Evolutionary conservation across 2,329 filamentous ascomycete species (phyloP).

Genomic region (Aureobasidium sp.): DNA sequence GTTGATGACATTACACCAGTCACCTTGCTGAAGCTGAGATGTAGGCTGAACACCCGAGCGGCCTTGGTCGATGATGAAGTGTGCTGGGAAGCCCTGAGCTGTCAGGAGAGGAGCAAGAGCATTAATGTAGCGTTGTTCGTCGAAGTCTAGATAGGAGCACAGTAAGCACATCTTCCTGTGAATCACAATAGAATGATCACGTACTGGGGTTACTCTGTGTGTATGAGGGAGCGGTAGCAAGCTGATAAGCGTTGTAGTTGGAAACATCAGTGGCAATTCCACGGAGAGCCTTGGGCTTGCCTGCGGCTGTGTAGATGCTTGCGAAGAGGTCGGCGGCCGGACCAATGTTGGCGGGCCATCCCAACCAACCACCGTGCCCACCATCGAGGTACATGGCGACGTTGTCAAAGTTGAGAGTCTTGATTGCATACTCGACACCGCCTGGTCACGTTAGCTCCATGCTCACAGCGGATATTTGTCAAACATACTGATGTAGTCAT

Average conservation of each 20-base stretch:
- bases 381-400: conserved; percentile 58
- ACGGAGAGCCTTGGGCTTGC: conserved; percentile 39
- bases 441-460: background rate
- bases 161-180: background rate
- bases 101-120: conserved; percentile 42
- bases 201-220: conserved; percentile 33
- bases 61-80: conserved; percentile 49
- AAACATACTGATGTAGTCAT: conserved; percentile 42
- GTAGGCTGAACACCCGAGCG: conserved; percentile 53
- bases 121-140: conserved; percentile 46
- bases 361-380: conserved; percentile 57
- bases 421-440: conserved; percentile 48
- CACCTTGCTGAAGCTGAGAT: conserved; percentile 47
- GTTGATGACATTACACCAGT: conserved; percentile 58
- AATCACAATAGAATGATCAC: background rate
- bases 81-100: conserved; percentile 41
- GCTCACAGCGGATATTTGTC: no score
- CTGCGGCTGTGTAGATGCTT: conserved; percentile 38
- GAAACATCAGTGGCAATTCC: conserved; percentile 51
- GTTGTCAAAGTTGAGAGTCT: conserved; percentile 50
- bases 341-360: conserved; percentile 52
- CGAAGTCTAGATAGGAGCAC: conserved; percentile 29
- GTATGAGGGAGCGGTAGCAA: conserved; percentile 36
- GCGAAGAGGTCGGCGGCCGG: conserved; percentile 42
- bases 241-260: conserved; percentile 50